Evolutionary conservation across 371 early-diverging fungal species (phyloP).

Genomic region (Chytridium lagenaria): DNA sequence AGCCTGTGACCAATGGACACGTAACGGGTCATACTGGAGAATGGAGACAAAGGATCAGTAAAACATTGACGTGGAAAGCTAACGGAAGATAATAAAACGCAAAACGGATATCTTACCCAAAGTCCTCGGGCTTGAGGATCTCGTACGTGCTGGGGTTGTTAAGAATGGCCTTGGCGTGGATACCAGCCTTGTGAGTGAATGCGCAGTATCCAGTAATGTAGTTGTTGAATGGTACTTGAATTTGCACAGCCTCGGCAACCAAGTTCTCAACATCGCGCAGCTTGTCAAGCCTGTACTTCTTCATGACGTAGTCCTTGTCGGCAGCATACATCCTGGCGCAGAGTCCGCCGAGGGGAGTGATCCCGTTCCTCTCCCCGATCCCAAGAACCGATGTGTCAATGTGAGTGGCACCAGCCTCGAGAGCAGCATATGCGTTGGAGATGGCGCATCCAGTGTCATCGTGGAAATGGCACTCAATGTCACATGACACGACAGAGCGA

Average conservation of each 20-base stretch:
- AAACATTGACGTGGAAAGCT: not conserved
- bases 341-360: constrained; percentile 93
- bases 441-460: constrained; percentile 98
- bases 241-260: constrained; percentile 92
- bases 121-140: constrained; percentile 95
- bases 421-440: constrained; percentile 94
- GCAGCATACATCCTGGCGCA: constrained; percentile 93
- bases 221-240: constrained; percentile 97
- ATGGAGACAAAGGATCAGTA: not conserved
- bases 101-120: constrained; percentile 61
- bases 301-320: constrained; percentile 84
- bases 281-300: constrained; percentile 89
- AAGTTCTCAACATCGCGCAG: constrained; percentile 93
- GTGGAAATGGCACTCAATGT: constrained; percentile 98
- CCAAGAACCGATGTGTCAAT: constrained; percentile 97
- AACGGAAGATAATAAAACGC: too few species aligned
- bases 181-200: constrained; percentile 98
- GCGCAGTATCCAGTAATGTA: constrained; percentile 98
- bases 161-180: constrained; percentile 97
- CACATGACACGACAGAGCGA: constrained; percentile 91
- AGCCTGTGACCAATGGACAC: constrained; percentile 95
- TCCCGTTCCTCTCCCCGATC: constrained; percentile 98
- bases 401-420: constrained; percentile 97
- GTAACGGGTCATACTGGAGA: constrained; percentile 83
- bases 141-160: constrained; percentile 97